Percentiles rank a stretch among this genome's conserved stretches.
Conservation (phyloP, 495 filamentous ascomycete species). For the Astrothelium subdiscretum region DNA sequence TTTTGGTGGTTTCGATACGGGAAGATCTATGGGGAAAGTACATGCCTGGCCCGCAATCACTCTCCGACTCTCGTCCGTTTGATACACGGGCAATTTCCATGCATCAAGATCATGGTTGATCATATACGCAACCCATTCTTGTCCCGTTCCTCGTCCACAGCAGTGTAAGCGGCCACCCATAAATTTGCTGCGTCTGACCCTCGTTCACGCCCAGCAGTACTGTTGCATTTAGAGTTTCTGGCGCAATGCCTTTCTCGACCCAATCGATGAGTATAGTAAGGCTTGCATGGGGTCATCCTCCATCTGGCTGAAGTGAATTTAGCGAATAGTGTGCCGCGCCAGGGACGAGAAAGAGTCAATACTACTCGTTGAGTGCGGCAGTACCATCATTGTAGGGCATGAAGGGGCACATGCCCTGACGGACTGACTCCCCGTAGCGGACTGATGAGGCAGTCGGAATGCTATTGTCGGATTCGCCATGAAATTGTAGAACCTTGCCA, state of each 20-base stretch:
- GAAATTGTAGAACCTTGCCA: slow-evolving; percentile 41
- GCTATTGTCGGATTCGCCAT: slow-evolving; percentile 39
- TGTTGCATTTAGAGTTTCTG: slow-evolving; percentile 31
- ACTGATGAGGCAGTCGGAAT: slow-evolving; percentile 39
- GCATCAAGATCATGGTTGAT: no score
- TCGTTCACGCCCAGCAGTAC: slow-evolving; percentile 22
- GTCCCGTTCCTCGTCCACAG: slow-evolving; percentile 27
- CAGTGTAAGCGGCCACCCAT: slow-evolving; percentile 38
- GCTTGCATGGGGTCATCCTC: slow-evolving; percentile 35
- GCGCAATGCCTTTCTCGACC: slow-evolving; percentile 38
- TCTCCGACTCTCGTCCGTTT: no score
- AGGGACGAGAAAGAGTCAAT: slow-evolving; percentile 41
- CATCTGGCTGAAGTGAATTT: slow-evolving; percentile 31
- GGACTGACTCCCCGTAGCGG: slow-evolving; percentile 40
- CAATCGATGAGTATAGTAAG: slow-evolving; percentile 37
- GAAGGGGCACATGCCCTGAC: slow-evolving; percentile 37
- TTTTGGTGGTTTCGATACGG: no score
- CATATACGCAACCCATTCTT: slow-evolving; percentile 33
- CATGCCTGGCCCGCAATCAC: no score
- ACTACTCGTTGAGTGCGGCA: slow-evolving; percentile 36
- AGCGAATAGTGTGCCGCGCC: slow-evolving; percentile 40
- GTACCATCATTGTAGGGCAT: slow-evolving; percentile 28
- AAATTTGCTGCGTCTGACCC: slow-evolving; percentile 36
- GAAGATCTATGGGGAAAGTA: no score
- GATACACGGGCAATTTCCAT: no score